Conservation (phyloP, 1,139 yeast species). For the Debaryomycetaceae sp. region DNA sequence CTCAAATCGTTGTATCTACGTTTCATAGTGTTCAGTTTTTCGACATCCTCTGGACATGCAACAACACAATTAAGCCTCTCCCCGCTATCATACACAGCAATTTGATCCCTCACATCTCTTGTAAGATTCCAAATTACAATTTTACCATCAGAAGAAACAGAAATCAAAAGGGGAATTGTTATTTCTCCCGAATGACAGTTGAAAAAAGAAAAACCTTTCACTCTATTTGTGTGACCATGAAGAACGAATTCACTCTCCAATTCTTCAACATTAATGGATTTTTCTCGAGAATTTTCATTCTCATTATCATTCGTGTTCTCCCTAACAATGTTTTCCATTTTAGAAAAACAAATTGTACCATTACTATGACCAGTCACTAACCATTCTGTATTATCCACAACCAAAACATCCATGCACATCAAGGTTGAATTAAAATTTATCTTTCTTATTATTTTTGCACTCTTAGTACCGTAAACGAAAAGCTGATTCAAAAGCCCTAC, state of each 20-base stretch:
- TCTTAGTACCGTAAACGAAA: conserved; percentile 61
- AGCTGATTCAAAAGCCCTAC: conserved; percentile 71
- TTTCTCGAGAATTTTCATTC: conserved; percentile 17
- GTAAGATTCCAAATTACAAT: conserved; percentile 85
- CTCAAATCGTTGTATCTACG: conserved; percentile 50
- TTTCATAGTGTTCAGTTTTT: conserved; percentile 68
- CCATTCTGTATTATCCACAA: conserved; percentile 48
- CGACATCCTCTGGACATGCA: conserved; percentile 74
- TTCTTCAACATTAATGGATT: conserved; percentile 17
- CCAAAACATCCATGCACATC: conserved; percentile 62
- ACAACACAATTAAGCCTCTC: conserved; percentile 88
- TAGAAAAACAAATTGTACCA: conserved; percentile 65
- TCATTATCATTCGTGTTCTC: conserved; percentile 24
- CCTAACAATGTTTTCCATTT: conserved; percentile 29
- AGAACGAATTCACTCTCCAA: conserved; percentile 52
- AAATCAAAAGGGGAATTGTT: conserved; percentile 56
- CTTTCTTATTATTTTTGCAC: conserved; percentile 56
- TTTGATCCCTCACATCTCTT: conserved; percentile 55
- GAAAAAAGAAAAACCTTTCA: conserved; percentile 38
- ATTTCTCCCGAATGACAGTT: conserved; percentile 36
- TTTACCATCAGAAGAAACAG: conserved; percentile 91
- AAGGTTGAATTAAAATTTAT: conserved; percentile 53
- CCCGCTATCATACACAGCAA: conserved; percentile 90
- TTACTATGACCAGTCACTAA: conserved; percentile 67
- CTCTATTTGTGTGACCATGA: conserved; percentile 80